A percentile compares a stretch with the other conserved stretches of the same genome.
Evolutionary conservation across 257 asterid species (phyloP).

Genomic region (Ballota nigra): DNA sequence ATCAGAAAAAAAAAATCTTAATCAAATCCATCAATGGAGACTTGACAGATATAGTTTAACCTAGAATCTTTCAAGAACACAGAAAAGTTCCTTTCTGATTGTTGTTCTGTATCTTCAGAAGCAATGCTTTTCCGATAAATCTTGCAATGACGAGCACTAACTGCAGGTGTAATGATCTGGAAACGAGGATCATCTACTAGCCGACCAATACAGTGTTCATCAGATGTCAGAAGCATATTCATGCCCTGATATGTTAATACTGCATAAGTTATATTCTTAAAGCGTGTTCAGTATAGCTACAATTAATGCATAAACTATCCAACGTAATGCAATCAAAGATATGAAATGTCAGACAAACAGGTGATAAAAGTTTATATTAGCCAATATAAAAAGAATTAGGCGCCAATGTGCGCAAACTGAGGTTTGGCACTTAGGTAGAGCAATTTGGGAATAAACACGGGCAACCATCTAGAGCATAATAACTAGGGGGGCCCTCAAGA

Average conservation of each 20-base stretch:
- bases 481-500: background rate
- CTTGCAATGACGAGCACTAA: constrained; percentile 88
- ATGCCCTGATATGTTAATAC: constrained; percentile 54
- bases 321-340: background rate
- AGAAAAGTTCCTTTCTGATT: constrained; percentile 31
- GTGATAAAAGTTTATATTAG: background rate
- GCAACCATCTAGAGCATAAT: background rate
- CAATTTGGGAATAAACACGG: background rate
- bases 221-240: constrained; percentile 72
- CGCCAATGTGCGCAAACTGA: background rate
- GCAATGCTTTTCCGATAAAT: constrained; percentile 57
- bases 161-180: constrained; percentile 73
- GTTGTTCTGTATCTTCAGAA: constrained; percentile 39
- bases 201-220: constrained; percentile 88
- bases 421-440: background rate
- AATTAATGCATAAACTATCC: background rate
- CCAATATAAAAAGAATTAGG: background rate
- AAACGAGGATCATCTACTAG: constrained; percentile 65
- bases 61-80: constrained; percentile 87
- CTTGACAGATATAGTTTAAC: constrained; percentile 31
- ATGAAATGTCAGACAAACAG: background rate
- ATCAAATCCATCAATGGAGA: constrained; percentile 18
- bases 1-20: constrained; percentile 38
- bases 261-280: constrained; percentile 21
- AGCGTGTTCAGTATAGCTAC: background rate